These are phyloP conservation scores for Septoria linicola DNA, from an alignment of 2,329 filamentous ascomycete genomes.

Conservation along the genomic window DNA sequence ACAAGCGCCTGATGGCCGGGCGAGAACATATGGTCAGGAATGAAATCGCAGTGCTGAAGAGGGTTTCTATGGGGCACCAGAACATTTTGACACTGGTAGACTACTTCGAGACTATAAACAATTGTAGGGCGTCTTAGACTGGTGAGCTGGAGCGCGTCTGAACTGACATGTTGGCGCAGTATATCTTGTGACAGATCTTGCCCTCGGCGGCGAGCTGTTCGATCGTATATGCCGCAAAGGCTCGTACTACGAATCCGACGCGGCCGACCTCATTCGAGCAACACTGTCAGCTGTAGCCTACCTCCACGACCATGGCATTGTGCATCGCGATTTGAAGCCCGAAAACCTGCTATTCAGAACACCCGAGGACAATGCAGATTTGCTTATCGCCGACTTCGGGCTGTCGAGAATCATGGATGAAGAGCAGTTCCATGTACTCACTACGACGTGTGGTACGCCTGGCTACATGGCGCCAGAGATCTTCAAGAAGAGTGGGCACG, in stretches of 20 bases:
- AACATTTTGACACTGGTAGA: constrained; percentile 97
- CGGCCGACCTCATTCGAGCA: constrained; percentile 89
- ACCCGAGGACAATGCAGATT: constrained; percentile 94
- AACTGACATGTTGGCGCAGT: constrained; percentile 48
- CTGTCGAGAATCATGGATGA: constrained; percentile 98
- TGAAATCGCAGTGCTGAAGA: constrained; percentile 95
- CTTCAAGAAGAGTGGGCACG: constrained; percentile 97
- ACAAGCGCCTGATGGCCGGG: constrained; percentile 96
- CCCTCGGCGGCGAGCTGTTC: constrained; percentile 93
- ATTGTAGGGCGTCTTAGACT: constrained; percentile 53
- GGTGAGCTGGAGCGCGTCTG: not conserved
- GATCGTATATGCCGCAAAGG: constrained; percentile 98
- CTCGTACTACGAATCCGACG: constrained; percentile 96
- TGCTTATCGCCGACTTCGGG: constrained; percentile 96
- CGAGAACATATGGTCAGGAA: constrained; percentile 99
- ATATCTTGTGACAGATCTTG: constrained; percentile 95
- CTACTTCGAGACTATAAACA: constrained; percentile 99
- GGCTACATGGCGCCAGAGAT: constrained; percentile 99
- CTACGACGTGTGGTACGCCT: constrained; percentile 94
- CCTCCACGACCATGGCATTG: constrained; percentile 96
- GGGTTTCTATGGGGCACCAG: constrained; percentile 98
- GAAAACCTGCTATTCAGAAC: constrained; percentile 97
- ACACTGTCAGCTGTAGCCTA: constrained; percentile 97
- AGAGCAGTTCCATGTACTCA: constrained; percentile 95
- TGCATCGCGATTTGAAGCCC: constrained; percentile 95